These are phyloP conservation scores for Pichia manshurica DNA, from an alignment of 805 yeast genomes.

Conservation along the genomic window DNA sequence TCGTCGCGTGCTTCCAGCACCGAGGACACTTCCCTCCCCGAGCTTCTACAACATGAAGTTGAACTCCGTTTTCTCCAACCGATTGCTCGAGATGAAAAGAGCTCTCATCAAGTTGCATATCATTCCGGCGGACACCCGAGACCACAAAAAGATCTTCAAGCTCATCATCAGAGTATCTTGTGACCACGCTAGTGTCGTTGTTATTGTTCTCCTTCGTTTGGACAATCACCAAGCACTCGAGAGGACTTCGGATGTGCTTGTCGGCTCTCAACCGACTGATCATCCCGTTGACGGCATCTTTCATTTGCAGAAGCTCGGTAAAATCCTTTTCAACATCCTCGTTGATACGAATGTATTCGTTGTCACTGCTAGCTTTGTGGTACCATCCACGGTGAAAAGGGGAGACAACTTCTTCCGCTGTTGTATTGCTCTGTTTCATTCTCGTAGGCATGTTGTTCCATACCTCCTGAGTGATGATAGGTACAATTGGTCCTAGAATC, in stretches of 20 bases:
- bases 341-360: conserved; percentile 22
- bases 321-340: conserved; percentile 39
- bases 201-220: conserved; percentile 37
- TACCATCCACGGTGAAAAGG: conserved; percentile 47
- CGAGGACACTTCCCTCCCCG: conserved; percentile 67
- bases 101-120: background rate
- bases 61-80: background rate
- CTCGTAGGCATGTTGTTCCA: conserved; percentile 55
- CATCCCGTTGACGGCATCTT: conserved; percentile 43
- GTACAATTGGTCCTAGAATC: conserved; percentile 73
- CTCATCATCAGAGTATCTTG: conserved; percentile 9
- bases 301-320: conserved; percentile 39
- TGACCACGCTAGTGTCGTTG: background rate
- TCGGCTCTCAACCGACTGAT: conserved; percentile 51
- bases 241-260: conserved; percentile 45
- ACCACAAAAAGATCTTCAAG: background rate
- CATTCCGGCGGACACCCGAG: background rate
- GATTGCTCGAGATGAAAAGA: background rate
- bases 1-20: conserved; percentile 77
- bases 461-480: conserved; percentile 80
- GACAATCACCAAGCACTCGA: conserved; percentile 53
- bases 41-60: background rate
- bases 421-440: conserved; percentile 17
- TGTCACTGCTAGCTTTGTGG: conserved; percentile 2
- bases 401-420: conserved; percentile 22